These are phyloP conservation scores for Carallia pectinifolia DNA, from an alignment of 345 rosid genomes.

Conservation along the genomic window DNA sequence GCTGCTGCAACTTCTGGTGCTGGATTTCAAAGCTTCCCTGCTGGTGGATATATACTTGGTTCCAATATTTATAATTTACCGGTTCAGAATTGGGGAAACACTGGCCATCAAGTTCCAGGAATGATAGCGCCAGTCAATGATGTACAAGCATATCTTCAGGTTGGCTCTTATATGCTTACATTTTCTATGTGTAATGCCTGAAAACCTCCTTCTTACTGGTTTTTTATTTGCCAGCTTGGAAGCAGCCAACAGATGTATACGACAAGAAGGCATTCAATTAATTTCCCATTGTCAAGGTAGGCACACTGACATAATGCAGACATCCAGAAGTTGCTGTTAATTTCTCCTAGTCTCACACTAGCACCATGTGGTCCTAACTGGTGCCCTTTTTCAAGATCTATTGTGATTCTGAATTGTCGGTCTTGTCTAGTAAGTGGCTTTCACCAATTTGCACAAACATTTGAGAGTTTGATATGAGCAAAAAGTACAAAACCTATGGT, in stretches of 20 bases:
- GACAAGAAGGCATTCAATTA: conserved; percentile 34
- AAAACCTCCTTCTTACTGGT: conserved; percentile 17
- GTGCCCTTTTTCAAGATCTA: neutral
- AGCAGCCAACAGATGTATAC: conserved; percentile 28
- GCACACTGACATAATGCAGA: neutral
- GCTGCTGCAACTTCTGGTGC: neutral
- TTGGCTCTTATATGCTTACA: conserved; percentile 13
- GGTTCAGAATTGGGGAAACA: conserved; percentile 19
- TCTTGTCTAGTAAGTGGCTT: neutral
- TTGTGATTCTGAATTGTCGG: neutral
- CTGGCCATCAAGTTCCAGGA: conserved; percentile 40
- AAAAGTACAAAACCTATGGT: no score
- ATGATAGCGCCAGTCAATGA: conserved; percentile 22
- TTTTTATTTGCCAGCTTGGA: conserved; percentile 35
- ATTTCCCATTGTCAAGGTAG: conserved; percentile 42
- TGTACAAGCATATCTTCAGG: conserved; percentile 39
- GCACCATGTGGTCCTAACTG: neutral
- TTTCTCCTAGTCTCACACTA: neutral
- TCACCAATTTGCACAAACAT: neutral
- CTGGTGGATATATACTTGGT: conserved; percentile 13
- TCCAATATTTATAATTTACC: conserved; percentile 24
- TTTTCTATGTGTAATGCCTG: neutral
- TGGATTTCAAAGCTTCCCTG: conserved; percentile 21
- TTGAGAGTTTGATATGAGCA: no score
- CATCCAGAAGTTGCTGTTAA: neutral